Percentiles rank a stretch among this genome's conserved stretches.
Conservation (phyloP, 306 rosid species). For the Prunus campanulata region DNA sequence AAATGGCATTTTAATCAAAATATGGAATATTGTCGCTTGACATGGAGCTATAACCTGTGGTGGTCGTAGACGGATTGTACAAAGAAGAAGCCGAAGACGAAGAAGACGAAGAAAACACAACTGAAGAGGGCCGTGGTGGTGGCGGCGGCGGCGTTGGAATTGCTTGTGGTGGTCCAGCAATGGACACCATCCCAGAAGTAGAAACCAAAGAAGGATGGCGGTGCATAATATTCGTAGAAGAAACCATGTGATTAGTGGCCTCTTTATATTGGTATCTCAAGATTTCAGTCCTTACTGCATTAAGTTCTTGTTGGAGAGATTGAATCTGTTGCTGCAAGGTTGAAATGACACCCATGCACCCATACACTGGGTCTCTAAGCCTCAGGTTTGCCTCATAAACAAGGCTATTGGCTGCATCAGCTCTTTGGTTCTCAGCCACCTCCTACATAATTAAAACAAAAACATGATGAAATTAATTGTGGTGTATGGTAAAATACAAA, state of each 20-base stretch:
- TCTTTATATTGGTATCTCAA: conserved; percentile 62
- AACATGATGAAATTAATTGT: not conserved
- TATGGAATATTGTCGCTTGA: conserved; percentile 61
- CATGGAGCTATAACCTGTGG: conserved; percentile 67
- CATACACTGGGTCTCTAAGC: conserved; percentile 84
- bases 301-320: conserved; percentile 56
- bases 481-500: not conserved
- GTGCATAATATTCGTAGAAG: conserved; percentile 33
- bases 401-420: conserved; percentile 81
- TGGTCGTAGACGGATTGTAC: conserved; percentile 50
- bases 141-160: conserved; percentile 37
- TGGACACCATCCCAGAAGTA: conserved; percentile 30
- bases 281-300: conserved; percentile 54
- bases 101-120: conserved; percentile 55
- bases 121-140: conserved; percentile 33
- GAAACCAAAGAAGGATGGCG: conserved; percentile 34
- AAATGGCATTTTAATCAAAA: conserved; percentile 38
- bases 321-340: conserved; percentile 77
- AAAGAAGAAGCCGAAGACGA: conserved; percentile 55
- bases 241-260: conserved; percentile 40
- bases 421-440: conserved; percentile 72
- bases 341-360: conserved; percentile 90
- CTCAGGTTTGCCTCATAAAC: conserved; percentile 87
- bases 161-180: conserved; percentile 36
- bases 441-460: conserved; percentile 42